Percentiles rank a stretch among this genome's conserved stretches.
phyloP scores from a whole-genome alignment of 139 green algal species.

The Micractinium conductrix region DNA sequence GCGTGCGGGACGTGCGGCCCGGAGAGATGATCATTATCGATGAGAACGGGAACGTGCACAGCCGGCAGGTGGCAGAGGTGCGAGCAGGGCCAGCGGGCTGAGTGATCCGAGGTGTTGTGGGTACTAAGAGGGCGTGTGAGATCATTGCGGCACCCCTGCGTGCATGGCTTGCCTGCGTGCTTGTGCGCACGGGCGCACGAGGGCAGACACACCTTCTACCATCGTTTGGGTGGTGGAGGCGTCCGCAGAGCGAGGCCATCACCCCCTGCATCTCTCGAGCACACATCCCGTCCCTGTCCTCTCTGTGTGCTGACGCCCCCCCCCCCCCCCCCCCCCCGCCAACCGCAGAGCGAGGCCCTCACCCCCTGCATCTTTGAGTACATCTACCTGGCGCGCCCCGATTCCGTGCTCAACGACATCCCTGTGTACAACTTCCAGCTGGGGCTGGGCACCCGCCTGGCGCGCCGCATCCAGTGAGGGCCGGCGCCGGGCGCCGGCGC shows the following conservation, averaged over 20 bases:
- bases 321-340: neutral
- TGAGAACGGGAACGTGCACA: constrained; percentile 79
- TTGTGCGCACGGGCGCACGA: too few relatives aligned
- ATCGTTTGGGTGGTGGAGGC: too few relatives aligned
- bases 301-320: neutral
- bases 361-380: constrained; percentile 99
- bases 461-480: constrained; percentile 68
- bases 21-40: constrained; percentile 97
- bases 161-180: too few relatives aligned
- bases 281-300: neutral
- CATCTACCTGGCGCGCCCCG: constrained; percentile 96
- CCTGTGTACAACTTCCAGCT: constrained; percentile 98
- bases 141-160: too few relatives aligned
- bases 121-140: too few relatives aligned
- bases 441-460: constrained; percentile 78
- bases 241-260: neutral
- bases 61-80: constrained; percentile 65
- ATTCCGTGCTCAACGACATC: constrained; percentile 95
- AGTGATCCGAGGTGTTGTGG: too few relatives aligned
- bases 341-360: constrained; percentile 20
- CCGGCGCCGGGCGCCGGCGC: neutral
- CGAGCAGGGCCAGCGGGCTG: constrained; percentile 15
- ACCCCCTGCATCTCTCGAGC: neutral
- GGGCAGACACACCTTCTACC: too few relatives aligned
- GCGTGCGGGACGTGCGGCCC: constrained; percentile 90